Percentiles rank a stretch among this genome's conserved stretches.
These are phyloP conservation scores for Exophiala phaeomuriformis DNA, from an alignment of 2,329 filamentous ascomycete species.

Conservation along the genomic window DNA sequence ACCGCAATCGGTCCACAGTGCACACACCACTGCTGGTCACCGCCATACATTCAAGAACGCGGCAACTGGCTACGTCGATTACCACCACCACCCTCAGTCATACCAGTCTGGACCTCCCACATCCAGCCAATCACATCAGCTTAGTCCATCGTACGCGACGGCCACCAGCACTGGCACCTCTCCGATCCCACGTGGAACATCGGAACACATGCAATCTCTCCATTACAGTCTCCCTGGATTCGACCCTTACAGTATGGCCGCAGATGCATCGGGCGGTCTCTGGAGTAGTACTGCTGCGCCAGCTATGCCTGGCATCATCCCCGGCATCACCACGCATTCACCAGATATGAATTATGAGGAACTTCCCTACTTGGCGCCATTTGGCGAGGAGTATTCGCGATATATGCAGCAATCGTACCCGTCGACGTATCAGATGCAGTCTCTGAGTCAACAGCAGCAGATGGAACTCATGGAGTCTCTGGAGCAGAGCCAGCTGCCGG, in stretches of 20 bases:
- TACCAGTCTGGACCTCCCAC: neutral
- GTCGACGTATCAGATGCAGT: slow-evolving; percentile 54
- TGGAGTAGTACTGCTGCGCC: slow-evolving; percentile 18
- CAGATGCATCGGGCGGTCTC: slow-evolving; percentile 1
- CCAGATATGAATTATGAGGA: slow-evolving; percentile 22
- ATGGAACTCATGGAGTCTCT: slow-evolving; percentile 73
- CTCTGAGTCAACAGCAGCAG: slow-evolving; percentile 71
- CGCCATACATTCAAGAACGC: slow-evolving; percentile 28
- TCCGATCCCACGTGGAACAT: neutral
- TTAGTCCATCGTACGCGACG: neutral
- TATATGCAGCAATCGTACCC: slow-evolving; percentile 43
- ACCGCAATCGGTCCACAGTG: slow-evolving; percentile 28
- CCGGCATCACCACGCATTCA: slow-evolving; percentile 16
- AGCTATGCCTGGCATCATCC: slow-evolving; percentile 18
- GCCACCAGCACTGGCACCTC: slow-evolving; percentile 1
- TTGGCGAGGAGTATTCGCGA: slow-evolving; percentile 43
- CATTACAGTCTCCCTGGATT: slow-evolving; percentile 23
- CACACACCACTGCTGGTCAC: slow-evolving; percentile 20
- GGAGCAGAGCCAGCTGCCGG: slow-evolving; percentile 49
- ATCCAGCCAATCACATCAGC: no score
- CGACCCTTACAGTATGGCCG: slow-evolving; percentile 9
- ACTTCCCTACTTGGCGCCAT: slow-evolving; percentile 37
- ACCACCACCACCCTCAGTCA: neutral
- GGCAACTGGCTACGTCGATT: slow-evolving; percentile 17
- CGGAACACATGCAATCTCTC: slow-evolving; percentile 7